These are phyloP conservation scores for Priceomyces fermenticarens DNA, from an alignment of 805 yeast species.

Conservation along the genomic window DNA sequence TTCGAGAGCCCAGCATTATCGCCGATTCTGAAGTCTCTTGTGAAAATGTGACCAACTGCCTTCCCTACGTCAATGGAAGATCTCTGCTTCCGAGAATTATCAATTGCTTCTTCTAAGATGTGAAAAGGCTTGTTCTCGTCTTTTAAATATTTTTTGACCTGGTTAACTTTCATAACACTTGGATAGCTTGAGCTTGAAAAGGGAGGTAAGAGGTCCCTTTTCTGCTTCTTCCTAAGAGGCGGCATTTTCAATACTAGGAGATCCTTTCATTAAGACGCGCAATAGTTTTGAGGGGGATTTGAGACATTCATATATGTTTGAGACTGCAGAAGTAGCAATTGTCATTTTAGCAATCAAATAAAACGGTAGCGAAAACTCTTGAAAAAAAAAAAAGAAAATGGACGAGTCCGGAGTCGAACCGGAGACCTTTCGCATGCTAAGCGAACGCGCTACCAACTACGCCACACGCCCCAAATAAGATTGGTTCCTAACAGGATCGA, in stretches of 20 bases:
- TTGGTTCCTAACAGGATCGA: slow-evolving; percentile 86
- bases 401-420: slow-evolving; percentile 45
- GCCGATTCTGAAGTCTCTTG: slow-evolving; percentile 42
- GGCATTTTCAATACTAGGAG: neutral
- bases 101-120: slow-evolving; percentile 12
- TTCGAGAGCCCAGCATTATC: slow-evolving; percentile 43
- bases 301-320: neutral
- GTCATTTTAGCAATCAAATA: neutral
- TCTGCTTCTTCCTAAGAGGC: slow-evolving; percentile 9
- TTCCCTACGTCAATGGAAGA: slow-evolving; percentile 10
- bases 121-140: slow-evolving; percentile 30
- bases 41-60: slow-evolving; percentile 45
- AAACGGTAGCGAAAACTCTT: neutral
- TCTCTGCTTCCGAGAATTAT: slow-evolving; percentile 8
- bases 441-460: slow-evolving; percentile 51
- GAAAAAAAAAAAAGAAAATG: slow-evolving; percentile 18
- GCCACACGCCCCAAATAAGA: slow-evolving; percentile 41
- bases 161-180: slow-evolving; percentile 4
- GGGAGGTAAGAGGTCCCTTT: slow-evolving; percentile 6
- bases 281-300: no score
- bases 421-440: slow-evolving; percentile 50
- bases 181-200: slow-evolving; percentile 14
- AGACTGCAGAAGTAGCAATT: neutral
- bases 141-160: slow-evolving; percentile 19
- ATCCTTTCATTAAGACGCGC: neutral